A percentile compares a stretch with the other conserved stretches of the same genome.
phyloP scores from a whole-genome alignment of 129 eudicot genomes.

The Flaveria robusta region DNA sequence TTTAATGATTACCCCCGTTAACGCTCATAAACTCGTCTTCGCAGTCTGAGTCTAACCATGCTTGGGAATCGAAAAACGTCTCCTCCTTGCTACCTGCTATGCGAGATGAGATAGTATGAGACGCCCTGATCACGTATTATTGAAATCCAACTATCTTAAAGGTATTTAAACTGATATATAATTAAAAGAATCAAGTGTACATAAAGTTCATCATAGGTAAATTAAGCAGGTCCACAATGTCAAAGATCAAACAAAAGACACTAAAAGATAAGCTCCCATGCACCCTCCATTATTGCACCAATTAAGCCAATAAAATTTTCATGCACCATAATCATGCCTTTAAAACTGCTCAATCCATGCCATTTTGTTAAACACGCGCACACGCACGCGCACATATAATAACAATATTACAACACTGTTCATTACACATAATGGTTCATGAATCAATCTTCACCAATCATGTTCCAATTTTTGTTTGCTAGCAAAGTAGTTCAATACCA shows the following conservation, averaged over 20 bases:
- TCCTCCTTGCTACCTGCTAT: slow-evolving; percentile 69
- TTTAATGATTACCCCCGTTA: slow-evolving; percentile 53
- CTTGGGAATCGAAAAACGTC: slow-evolving; percentile 64
- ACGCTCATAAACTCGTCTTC: slow-evolving; percentile 66
- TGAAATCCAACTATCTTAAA: neutral
- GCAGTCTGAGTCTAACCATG: slow-evolving; percentile 71
- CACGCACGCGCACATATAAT: too few species aligned
- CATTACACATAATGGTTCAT: neutral
- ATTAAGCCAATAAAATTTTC: too few species aligned
- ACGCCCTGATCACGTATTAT: neutral
- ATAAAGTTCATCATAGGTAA: too few species aligned
- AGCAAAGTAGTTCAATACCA: slow-evolving; percentile 17
- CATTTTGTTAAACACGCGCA: too few species aligned
- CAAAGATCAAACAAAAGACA: neutral
- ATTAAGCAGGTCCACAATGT: neutral
- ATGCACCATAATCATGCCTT: too few species aligned
- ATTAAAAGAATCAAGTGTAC: too few species aligned
- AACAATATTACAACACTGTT: neutral
- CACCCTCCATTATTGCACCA: too few species aligned
- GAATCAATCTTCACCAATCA: slow-evolving; percentile 15
- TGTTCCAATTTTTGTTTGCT: slow-evolving; percentile 21
- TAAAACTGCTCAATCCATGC: too few species aligned
- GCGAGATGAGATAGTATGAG: neutral
- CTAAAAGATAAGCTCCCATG: neutral
- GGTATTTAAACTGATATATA: too few species aligned